phyloP scores from a whole-genome alignment of 1,284 basidiomycete species.

The Cystobasidium pallidum region DNA sequence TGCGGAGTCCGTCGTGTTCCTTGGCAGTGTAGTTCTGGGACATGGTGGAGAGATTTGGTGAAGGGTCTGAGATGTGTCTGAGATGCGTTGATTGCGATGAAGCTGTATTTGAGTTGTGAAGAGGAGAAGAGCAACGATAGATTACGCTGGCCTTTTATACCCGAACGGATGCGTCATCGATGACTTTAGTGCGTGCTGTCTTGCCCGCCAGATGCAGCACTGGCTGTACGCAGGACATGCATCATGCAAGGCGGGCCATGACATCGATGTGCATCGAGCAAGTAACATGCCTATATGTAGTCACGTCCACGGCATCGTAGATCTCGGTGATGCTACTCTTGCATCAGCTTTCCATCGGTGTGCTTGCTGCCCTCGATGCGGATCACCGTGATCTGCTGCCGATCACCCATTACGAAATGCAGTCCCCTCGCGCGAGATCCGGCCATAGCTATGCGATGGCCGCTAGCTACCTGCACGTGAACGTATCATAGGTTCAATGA shows the following conservation, averaged over 20 bases:
- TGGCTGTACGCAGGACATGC: no score
- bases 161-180: conserved; percentile 2
- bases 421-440: background rate
- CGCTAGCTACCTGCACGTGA: no score
- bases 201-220: no score
- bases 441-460: background rate
- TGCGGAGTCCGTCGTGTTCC: conserved; percentile 45
- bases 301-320: no score
- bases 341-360: background rate
- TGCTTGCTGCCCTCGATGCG: conserved; percentile 1
- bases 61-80: background rate
- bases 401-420: conserved; percentile 1
- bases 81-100: conserved; percentile 9
- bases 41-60: conserved; percentile 24
- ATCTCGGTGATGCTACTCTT: background rate
- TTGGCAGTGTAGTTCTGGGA: conserved; percentile 39
- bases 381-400: conserved; percentile 3
- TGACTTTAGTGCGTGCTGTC: background rate
- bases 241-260: background rate
- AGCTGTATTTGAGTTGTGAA: conserved; percentile 27
- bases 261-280: background rate
- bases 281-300: no score
- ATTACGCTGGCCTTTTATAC: conserved; percentile 29
- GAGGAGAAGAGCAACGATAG: background rate
- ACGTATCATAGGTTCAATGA: no score